Evolutionary conservation across 2,329 filamentous ascomycete genomes (phyloP).

Genomic region (Colletotrichum sublineola): DNA sequence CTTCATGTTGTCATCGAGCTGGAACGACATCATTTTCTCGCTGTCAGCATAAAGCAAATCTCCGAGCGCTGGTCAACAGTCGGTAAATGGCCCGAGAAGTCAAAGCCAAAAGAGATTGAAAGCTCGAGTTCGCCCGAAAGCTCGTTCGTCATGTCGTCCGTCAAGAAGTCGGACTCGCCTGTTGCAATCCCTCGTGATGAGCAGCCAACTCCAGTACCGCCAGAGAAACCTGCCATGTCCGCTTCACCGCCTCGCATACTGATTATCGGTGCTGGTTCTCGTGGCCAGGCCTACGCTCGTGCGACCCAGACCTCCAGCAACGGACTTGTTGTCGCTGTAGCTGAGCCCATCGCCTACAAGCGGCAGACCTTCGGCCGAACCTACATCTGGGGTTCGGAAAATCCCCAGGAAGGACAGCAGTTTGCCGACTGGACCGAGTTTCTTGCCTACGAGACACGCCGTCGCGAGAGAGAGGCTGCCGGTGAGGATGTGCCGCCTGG

Average conservation of each 20-base stretch:
- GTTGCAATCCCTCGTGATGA: slow-evolving; percentile 38
- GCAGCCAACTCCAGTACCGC: slow-evolving; percentile 49
- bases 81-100: not conserved
- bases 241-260: slow-evolving; percentile 74
- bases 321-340: slow-evolving; percentile 81
- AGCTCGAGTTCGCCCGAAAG: not conserved
- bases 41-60: not conserved
- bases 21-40: not conserved
- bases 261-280: slow-evolving; percentile 85
- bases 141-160: slow-evolving; percentile 28
- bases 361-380: slow-evolving; percentile 76
- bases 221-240: slow-evolving; percentile 60
- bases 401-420: slow-evolving; percentile 71
- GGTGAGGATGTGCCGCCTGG: slow-evolving; percentile 65
- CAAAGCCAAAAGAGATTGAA: not conserved
- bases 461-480: slow-evolving; percentile 66
- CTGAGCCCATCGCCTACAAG: slow-evolving; percentile 85
- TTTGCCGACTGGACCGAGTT: slow-evolving; percentile 84
- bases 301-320: slow-evolving; percentile 75
- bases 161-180: slow-evolving; percentile 37
- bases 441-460: slow-evolving; percentile 75
- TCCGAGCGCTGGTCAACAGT: not conserved
- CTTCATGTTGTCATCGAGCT: not conserved
- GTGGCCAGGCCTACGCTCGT: slow-evolving; percentile 80
- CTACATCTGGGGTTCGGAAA: slow-evolving; percentile 76